Percentiles rank a stretch among this genome's conserved stretches.
Evolutionary conservation across 148 eudicot species (phyloP).

Genomic region (Chenopodium album): DNA sequence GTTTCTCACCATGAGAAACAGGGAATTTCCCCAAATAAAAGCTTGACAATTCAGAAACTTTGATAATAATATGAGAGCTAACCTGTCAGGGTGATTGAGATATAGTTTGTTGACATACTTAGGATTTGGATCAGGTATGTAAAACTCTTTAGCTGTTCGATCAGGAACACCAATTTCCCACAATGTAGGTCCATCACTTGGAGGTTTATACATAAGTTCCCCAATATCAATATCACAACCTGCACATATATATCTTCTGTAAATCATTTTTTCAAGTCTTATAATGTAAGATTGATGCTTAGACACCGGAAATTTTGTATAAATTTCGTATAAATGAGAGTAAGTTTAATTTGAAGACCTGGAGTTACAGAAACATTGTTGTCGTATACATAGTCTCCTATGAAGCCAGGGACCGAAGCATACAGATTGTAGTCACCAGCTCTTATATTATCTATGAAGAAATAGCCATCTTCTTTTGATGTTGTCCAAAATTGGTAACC

Average conservation of each 20-base stretch:
- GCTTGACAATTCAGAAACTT: neutral
- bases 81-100: conserved; percentile 62
- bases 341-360: conserved; percentile 32
- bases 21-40: neutral
- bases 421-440: conserved; percentile 52
- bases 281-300: too few species aligned
- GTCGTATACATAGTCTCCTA: conserved; percentile 52
- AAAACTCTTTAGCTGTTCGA: conserved; percentile 62
- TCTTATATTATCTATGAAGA: conserved; percentile 38
- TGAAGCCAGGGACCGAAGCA: conserved; percentile 57
- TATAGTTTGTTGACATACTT: conserved; percentile 52
- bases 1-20: too few species aligned
- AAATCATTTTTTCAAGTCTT: too few species aligned
- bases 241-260: conserved; percentile 17
- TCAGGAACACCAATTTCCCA: conserved; percentile 83
- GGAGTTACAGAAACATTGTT: conserved; percentile 33
- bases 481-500: conserved; percentile 70
- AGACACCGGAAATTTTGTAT: neutral
- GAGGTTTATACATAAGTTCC: conserved; percentile 56
- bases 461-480: conserved; percentile 53
- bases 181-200: conserved; percentile 71
- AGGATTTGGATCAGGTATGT: conserved; percentile 69
- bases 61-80: neutral
- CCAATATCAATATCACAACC: conserved; percentile 44
- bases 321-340: neutral